Base-by-base conservation (phyloP, 169 alveolate species). In the Cryptosporidium meleagridis region DNA sequence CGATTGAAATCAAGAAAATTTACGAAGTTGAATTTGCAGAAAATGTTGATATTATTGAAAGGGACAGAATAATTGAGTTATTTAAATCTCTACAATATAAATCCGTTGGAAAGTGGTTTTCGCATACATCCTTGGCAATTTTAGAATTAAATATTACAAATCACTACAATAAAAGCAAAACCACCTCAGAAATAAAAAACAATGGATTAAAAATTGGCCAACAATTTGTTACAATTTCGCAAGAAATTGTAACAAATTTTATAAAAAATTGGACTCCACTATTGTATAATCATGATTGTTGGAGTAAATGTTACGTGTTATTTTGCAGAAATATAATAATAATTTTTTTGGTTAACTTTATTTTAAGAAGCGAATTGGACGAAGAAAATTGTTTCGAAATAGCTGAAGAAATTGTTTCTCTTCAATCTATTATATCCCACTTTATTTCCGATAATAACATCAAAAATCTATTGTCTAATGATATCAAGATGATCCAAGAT, bases 341-440 rank as follows among this genome's bases (percentile, higher is more conserved):
- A 14, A 62, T 65, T 80, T 61, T 80, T 67, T 44, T 80, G 75
- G 62, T 59, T 16, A 65, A 80, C 18, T 80, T 65, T 59, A 18
- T 67, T 44, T 62, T 80, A 18, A 62, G 44, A 26, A 51, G 26
- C 3, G 67, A 80, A 16, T 48, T 80, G 14, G 53, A 39, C 9
- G 89, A 80, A 44, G 70, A 23, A 21, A 80, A 23, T 23, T 80
- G 89, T 26, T 65, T 62, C 39, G 69, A 26, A 41, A 80, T 80
- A n/a, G 89, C 89, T 8, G 89, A 65, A 29, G 53, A 58, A 29
- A 80, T 80, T 12, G 89, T 65, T 10, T 37, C 59, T 33, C 67
- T 80, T 16, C 89, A 80, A 44, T 59, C 75, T 6, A 80, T 80
- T 44, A 62, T 80, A n/a, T 80, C 89, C 3, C 75, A 80, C 10